Percentiles rank a stretch among this genome's conserved stretches.
These are phyloP conservation scores for Canavalia ensiformis DNA, from an alignment of 306 rosid genomes.

Conservation along the genomic window DNA sequence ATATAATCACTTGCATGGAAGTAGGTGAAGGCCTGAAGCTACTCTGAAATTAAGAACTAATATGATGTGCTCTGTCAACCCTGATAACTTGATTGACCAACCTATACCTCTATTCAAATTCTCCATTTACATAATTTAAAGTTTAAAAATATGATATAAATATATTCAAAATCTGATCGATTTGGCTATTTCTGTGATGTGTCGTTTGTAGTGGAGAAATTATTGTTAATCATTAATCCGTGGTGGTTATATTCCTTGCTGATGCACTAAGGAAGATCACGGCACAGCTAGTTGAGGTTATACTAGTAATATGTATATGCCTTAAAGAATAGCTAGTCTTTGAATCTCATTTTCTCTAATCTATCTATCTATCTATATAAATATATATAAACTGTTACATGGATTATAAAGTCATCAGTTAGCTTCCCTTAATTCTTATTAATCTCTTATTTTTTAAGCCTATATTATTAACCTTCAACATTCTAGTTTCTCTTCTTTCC, in stretches of 20 bases:
- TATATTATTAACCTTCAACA: no score
- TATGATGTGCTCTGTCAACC: neutral
- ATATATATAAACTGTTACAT: no score
- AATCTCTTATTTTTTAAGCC: no score
- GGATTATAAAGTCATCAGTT: neutral
- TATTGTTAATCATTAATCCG: neutral
- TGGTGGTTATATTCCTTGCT: neutral
- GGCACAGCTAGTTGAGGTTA: neutral
- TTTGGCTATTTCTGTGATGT: neutral
- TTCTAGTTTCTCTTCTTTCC: no score
- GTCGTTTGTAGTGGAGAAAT: neutral
- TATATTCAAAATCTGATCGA: neutral
- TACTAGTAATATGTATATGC: neutral
- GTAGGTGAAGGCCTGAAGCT: slow-evolving; percentile 9
- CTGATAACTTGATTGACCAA: neutral
- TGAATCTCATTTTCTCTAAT: neutral
- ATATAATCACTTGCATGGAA: neutral
- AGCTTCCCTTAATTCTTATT: no score
- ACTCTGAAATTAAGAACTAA: slow-evolving; percentile 16
- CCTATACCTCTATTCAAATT: slow-evolving; percentile 1
- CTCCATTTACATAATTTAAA: neutral
- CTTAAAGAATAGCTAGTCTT: neutral
- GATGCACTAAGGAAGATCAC: neutral
- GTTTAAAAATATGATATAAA: neutral
- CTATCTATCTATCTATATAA: no score